Evolutionary conservation across 2,329 filamentous ascomycete genomes (phyloP), one percentile per base, ranked within the genome.

Genomic region (Penicillium paneum): DNA sequence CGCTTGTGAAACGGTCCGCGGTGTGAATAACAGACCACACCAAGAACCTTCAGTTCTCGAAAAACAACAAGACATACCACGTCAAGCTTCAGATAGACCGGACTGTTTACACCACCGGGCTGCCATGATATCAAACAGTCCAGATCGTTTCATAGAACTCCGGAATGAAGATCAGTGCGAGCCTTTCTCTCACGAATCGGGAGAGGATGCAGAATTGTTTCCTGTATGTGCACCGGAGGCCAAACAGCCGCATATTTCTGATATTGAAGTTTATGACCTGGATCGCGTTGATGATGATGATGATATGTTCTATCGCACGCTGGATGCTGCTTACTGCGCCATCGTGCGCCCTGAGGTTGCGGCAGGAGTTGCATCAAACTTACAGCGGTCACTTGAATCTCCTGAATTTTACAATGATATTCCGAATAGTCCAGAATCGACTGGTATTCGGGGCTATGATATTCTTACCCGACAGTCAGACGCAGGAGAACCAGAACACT

Each of bases 321-420:
- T 55, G 28, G 52, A 58, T 21, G 40, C 44, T 13, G 50, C 52
- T 29, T 55, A 55, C 26, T 2, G 13, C 38, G 21, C 36, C 12
- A 51, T 55, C 15, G 29, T 52, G 19, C 12, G 13, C 28, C 41
- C 52, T 24, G 17, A 28, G 8, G 7, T 44, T 28, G 31, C 19
- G 15, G 46, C 31, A 26, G 28, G 28, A 34, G 29, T 44, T 44
- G 52, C 47, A 24, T 39, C 31, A 34, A 3, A 40, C 19, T 15
- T 43, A 12, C 52, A 44, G 15, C 19, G 29, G 7, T 15, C 24
- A 31, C 11, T 50, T 47, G 38, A 40, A 17, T 49, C 32, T 8
- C 32, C 32, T 2, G 47, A 26, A 17, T 15, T 50, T 8, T 8
- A 10, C 12, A 11, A n/a, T 32, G 26, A 24, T 3, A 13, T 36